Evolutionary conservation across 2,329 filamentous ascomycete species (phyloP).

Genomic region (Alternaria gansuensis): DNA sequence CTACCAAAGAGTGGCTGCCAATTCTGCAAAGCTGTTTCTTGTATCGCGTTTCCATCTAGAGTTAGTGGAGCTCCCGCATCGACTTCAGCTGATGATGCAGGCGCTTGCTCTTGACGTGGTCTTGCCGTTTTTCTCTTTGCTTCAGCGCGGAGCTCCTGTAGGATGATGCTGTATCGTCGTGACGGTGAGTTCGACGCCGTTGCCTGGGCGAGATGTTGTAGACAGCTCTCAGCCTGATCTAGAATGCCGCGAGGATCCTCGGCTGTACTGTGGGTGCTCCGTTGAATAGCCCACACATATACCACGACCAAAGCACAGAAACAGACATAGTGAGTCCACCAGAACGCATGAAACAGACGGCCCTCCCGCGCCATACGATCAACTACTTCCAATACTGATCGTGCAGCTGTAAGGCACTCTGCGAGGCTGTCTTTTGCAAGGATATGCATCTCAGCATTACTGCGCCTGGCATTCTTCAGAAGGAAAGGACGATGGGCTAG

Average conservation of each 20-base stretch:
- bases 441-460: constrained; percentile 30
- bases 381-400: constrained; percentile 50
- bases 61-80: background rate
- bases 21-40: constrained; percentile 8
- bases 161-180: constrained; percentile 59
- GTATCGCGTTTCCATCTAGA: background rate
- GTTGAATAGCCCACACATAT: constrained; percentile 61
- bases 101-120: constrained; percentile 14
- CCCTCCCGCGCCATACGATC: constrained; percentile 53
- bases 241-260: constrained; percentile 45
- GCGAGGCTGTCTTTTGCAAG: constrained; percentile 52
- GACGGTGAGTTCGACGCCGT: constrained; percentile 59
- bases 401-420: constrained; percentile 57
- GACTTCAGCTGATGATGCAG: background rate
- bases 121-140: constrained; percentile 40
- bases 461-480: constrained; percentile 28
- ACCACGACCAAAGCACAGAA: constrained; percentile 61
- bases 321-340: constrained; percentile 61
- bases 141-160: constrained; percentile 58
- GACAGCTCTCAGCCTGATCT: constrained; percentile 56
- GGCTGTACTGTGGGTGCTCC: constrained; percentile 21
- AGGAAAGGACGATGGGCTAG: constrained; percentile 48
- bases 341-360: constrained; percentile 55
- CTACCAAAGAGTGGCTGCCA: constrained; percentile 37
- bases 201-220: constrained; percentile 58